A percentile compares a stretch with the other conserved stretches of the same genome.
Evolutionary conservation across 805 yeast genomes (phyloP).

Genomic region (Monosporozyma siamensis): DNA sequence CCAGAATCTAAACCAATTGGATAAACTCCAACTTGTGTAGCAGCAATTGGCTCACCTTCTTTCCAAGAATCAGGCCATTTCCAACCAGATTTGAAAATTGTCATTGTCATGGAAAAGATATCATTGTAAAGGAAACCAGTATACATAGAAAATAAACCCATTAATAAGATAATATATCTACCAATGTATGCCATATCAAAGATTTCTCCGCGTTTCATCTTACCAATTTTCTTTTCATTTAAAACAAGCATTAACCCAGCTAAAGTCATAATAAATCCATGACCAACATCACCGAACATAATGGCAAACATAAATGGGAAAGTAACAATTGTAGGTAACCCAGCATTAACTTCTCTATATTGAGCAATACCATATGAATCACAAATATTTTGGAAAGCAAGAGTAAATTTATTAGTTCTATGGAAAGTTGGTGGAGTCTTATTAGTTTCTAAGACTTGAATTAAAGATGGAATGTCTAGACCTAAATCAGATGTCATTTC

Average conservation of each 20-base stretch:
- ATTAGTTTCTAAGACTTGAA: conserved; percentile 54
- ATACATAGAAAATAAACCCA: conserved; percentile 67
- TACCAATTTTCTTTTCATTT: conserved; percentile 44
- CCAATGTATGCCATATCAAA: conserved; percentile 72
- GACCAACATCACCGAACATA: conserved; percentile 79
- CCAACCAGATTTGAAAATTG: conserved; percentile 64
- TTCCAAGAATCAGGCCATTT: conserved; percentile 48
- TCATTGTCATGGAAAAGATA: conserved; percentile 59
- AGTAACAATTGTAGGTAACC: conserved; percentile 62
- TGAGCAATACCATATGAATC: conserved; percentile 76
- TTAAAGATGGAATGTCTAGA: conserved; percentile 35
- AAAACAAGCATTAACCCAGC: conserved; percentile 47
- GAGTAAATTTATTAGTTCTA: conserved; percentile 58
- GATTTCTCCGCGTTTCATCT: conserved; percentile 60
- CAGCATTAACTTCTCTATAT: conserved; percentile 67
- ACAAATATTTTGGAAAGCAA: conserved; percentile 58
- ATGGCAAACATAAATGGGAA: conserved; percentile 79
- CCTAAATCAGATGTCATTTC: conserved; percentile 28
- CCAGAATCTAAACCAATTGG: conserved; percentile 59
- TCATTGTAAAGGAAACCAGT: conserved; percentile 70
- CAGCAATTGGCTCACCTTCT: conserved; percentile 41
- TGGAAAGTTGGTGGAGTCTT: conserved; percentile 67
- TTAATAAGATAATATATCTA: conserved; percentile 54
- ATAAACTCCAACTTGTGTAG: conserved; percentile 43
- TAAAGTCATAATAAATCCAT: conserved; percentile 53